phyloP scores from a whole-genome alignment of 2,329 filamentous ascomycete genomes.

The Aureobasidium sp. region DNA sequence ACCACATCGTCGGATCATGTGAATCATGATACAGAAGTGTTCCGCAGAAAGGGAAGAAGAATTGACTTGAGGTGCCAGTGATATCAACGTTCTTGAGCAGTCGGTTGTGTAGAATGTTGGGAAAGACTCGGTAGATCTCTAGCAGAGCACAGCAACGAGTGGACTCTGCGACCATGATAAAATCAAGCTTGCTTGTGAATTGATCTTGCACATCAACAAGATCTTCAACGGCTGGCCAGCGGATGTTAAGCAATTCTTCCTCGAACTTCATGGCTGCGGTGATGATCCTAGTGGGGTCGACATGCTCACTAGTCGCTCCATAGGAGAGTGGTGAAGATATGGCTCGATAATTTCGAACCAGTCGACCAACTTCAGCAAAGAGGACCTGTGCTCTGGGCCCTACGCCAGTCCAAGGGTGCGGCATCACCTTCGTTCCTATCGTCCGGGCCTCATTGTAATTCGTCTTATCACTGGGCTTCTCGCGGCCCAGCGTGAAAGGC shows the following conservation, averaged over 20 bases:
- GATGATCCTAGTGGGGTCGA: constrained; percentile 20
- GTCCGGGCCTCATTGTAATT: constrained; percentile 20
- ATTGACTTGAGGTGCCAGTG: not conserved
- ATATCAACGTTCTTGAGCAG: constrained; percentile 17
- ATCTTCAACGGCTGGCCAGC: constrained; percentile 42
- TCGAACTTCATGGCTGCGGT: constrained; percentile 38
- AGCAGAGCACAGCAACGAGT: constrained; percentile 49
- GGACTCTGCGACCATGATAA: constrained; percentile 48
- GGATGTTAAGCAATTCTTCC: constrained; percentile 41
- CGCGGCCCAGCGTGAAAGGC: constrained; percentile 18
- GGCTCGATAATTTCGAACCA: constrained; percentile 21
- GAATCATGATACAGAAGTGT: constrained; percentile 16
- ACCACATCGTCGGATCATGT: constrained; percentile 29
- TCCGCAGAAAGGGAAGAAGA: constrained; percentile 4
- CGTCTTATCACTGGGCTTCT: constrained; percentile 15
- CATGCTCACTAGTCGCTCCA: constrained; percentile 16
- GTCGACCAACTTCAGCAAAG: constrained; percentile 40
- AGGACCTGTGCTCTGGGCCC: constrained; percentile 39
- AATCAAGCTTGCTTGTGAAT: constrained; percentile 47
- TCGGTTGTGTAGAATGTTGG: constrained; percentile 28
- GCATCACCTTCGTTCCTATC: constrained; percentile 20
- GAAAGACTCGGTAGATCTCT: constrained; percentile 51
- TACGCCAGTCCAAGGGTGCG: constrained; percentile 46
- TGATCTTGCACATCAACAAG: constrained; percentile 47
- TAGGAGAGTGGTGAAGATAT: not conserved